phyloP scores from a whole-genome alignment of 2,329 filamentous ascomycete species.

The Arthrocladium fulminans region DNA sequence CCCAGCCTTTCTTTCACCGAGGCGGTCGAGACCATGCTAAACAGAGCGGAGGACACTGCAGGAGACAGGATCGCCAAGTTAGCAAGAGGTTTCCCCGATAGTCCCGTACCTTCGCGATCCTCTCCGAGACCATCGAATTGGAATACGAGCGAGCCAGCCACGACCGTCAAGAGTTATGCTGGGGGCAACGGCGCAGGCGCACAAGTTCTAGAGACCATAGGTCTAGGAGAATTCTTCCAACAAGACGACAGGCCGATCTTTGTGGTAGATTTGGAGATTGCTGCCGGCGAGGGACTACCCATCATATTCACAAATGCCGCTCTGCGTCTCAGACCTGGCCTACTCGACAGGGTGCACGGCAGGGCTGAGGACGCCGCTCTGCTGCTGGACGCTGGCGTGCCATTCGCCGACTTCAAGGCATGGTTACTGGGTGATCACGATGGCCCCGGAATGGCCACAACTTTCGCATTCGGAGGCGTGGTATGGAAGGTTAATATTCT shows the following conservation, averaged over 20 bases:
- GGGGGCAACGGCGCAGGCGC: slow-evolving; percentile 39
- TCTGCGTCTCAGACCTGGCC: slow-evolving; percentile 48
- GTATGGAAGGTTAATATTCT: slow-evolving; percentile 64
- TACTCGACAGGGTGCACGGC: slow-evolving; percentile 50
- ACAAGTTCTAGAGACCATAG: slow-evolving; percentile 54
- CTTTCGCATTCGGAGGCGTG: slow-evolving; percentile 54
- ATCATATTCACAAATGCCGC: slow-evolving; percentile 62
- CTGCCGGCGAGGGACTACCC: slow-evolving; percentile 47
- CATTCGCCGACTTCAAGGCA: slow-evolving; percentile 55
- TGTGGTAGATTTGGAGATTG: slow-evolving; percentile 58
- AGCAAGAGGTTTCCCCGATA: slow-evolving; percentile 6
- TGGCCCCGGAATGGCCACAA: slow-evolving; percentile 45
- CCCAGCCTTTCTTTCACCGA: slow-evolving; percentile 1
- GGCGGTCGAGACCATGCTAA: slow-evolving; percentile 11
- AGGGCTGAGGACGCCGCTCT: slow-evolving; percentile 37
- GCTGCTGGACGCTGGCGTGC: slow-evolving; percentile 32
- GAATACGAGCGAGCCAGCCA: background rate
- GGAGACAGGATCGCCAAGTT: slow-evolving; percentile 8
- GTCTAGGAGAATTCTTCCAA: slow-evolving; percentile 64
- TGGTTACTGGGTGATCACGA: slow-evolving; percentile 56
- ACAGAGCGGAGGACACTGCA: slow-evolving; percentile 10
- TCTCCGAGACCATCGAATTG: background rate
- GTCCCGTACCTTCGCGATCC: slow-evolving; percentile 1
- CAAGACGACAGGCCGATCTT: slow-evolving; percentile 70
- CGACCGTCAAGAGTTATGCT: slow-evolving; percentile 42